Percentiles rank a stretch among this genome's conserved stretches.
These are phyloP conservation scores for Ceratobasidium papillatum DNA, from an alignment of 1,284 basidiomycete species.

Conservation along the genomic window DNA sequence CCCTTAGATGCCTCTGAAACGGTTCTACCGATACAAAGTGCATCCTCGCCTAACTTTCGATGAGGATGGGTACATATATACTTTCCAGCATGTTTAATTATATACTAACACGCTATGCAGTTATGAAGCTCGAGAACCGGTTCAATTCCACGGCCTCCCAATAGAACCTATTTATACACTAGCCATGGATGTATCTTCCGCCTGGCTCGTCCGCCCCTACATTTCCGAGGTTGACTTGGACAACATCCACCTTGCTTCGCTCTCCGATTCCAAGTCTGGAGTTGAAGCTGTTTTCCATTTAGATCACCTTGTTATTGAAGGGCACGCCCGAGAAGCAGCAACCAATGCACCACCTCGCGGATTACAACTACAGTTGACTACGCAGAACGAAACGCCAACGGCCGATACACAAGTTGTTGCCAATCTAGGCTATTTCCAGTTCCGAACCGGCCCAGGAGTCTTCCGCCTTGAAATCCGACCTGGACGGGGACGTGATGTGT, in stretches of 20 bases:
- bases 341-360: conserved; percentile 79
- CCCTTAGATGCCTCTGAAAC: conserved; percentile 82
- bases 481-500: conserved; percentile 84
- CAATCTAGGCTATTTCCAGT: conserved; percentile 96
- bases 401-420: conserved; percentile 91
- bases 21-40: conserved; percentile 90
- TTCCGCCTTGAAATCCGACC: conserved; percentile 84
- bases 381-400: conserved; percentile 60
- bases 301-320: conserved; percentile 92
- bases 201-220: conserved; percentile 92
- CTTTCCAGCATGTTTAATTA: conserved; percentile 46
- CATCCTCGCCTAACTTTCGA: conserved; percentile 70
- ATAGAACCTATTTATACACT: conserved; percentile 85
- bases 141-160: conserved; percentile 66
- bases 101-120: background rate
- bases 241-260: conserved; percentile 85
- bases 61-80: conserved; percentile 66
- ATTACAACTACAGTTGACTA: conserved; percentile 80
- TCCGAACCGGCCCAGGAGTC: conserved; percentile 90
- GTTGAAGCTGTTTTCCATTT: conserved; percentile 88
- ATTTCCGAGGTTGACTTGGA: conserved; percentile 94
- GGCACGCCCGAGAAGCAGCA: conserved; percentile 82
- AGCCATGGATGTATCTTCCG: conserved; percentile 85
- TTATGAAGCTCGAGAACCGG: conserved; percentile 47
- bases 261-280: conserved; percentile 65